Percentiles rank a stretch among this genome's conserved stretches.
Conservation (phyloP, 2,329 filamentous ascomycete species). For the Penicillium sp. region DNA sequence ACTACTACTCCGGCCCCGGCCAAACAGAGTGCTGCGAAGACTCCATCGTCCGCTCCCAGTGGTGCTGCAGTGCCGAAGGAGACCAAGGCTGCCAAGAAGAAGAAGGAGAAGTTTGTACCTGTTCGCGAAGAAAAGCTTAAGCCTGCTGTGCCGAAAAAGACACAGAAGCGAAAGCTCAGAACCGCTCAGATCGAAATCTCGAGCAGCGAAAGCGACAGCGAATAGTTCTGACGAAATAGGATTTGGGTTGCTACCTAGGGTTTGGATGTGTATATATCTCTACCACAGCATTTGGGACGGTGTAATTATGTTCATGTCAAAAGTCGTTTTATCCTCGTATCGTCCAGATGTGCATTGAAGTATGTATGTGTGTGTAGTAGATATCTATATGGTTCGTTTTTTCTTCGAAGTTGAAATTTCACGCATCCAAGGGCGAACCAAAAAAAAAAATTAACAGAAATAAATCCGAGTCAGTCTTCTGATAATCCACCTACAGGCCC, state of each 20-base stretch:
- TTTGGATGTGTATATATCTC: slow-evolving; percentile 17
- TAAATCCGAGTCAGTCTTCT: no score
- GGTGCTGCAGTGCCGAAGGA: slow-evolving; percentile 3
- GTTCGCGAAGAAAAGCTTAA: background rate
- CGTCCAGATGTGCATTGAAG: background rate
- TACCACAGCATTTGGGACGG: slow-evolving; percentile 17
- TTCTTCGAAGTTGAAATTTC: background rate
- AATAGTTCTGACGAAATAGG: slow-evolving; percentile 10
- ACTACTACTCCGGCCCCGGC: slow-evolving; percentile 8
- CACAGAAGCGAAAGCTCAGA: slow-evolving; percentile 27
- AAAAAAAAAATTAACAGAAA: background rate
- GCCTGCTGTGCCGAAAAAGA: slow-evolving; percentile 25
- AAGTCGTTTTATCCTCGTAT: slow-evolving; percentile 6
- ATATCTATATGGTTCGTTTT: background rate
- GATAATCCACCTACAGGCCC: no score
- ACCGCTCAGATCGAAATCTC: slow-evolving; percentile 27
- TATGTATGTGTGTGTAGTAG: background rate
- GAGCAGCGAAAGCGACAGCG: slow-evolving; percentile 29
- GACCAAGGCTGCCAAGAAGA: slow-evolving; percentile 9
- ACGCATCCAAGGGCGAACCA: background rate
- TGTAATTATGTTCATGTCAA: slow-evolving; percentile 14
- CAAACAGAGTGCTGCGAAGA: slow-evolving; percentile 6
- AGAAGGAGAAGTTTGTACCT: slow-evolving; percentile 12
- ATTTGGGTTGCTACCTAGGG: slow-evolving; percentile 4
- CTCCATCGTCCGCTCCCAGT: background rate